Evolutionary conservation across 2,329 filamentous ascomycete species (phyloP).

Genomic region (Epichloe bromicola): DNA sequence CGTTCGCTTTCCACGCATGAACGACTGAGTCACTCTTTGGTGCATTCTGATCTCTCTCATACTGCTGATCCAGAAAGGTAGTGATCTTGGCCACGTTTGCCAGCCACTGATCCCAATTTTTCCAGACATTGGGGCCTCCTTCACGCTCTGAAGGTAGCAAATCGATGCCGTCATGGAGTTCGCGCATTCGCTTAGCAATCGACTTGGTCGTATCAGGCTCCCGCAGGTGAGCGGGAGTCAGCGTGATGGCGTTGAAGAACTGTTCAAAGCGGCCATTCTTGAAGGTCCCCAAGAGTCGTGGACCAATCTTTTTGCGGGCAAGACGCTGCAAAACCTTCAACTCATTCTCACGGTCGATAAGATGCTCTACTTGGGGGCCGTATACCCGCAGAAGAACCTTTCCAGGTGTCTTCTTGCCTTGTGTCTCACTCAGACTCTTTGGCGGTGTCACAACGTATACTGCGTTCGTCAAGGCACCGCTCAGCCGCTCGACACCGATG

Average conservation of each 20-base stretch:
- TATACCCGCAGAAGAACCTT: conserved; percentile 88
- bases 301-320: conserved; percentile 85
- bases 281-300: conserved; percentile 81
- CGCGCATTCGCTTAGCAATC: conserved; percentile 95
- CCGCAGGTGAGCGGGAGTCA: conserved; percentile 65
- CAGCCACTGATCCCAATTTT: conserved; percentile 92
- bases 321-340: conserved; percentile 74
- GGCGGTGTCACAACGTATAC: conserved; percentile 91
- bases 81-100: conserved; percentile 49
- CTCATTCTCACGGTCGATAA: conserved; percentile 89
- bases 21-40: conserved; percentile 15
- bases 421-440: conserved; percentile 34
- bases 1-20: conserved; percentile 51
- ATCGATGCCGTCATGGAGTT: conserved; percentile 88
- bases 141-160: conserved; percentile 66
- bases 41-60: conserved; percentile 28
- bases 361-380: conserved; percentile 84
- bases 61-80: conserved; percentile 43
- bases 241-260: conserved; percentile 72
- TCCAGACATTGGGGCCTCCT: conserved; percentile 71
- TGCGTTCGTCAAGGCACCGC: conserved; percentile 88
- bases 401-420: conserved; percentile 32
- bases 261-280: conserved; percentile 92
- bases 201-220: conserved; percentile 74
- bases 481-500: conserved; percentile 63